Evolutionary conservation across 495 filamentous ascomycete species (phyloP).

Genomic region (Penicillium goetzii): DNA sequence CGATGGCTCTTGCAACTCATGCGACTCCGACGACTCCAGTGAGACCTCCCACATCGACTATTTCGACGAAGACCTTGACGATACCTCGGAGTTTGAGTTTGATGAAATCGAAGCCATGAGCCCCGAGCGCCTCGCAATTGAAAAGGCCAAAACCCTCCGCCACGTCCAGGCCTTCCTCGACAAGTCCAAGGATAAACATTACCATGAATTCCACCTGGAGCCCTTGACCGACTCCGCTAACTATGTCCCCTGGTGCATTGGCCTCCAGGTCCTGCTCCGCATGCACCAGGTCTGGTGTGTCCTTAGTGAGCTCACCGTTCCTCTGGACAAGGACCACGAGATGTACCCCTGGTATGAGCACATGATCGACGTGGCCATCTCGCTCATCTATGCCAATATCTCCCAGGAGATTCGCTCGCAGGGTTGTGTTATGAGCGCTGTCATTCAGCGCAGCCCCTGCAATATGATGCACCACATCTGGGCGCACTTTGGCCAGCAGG

Average conservation of each 20-base stretch:
- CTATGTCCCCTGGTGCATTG: background rate
- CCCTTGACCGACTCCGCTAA: background rate
- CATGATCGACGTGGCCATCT: conserved; percentile 15
- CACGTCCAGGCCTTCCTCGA: conserved; percentile 16
- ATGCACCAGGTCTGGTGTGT: conserved; percentile 22
- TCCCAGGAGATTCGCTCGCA: conserved; percentile 10
- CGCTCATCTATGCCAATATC: conserved; percentile 16
- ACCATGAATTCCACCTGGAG: conserved; percentile 3
- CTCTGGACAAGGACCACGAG: background rate
- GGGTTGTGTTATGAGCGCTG: conserved; percentile 1
- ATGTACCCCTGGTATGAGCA: conserved; percentile 15
- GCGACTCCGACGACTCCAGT: background rate
- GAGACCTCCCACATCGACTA: background rate
- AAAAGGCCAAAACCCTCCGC: conserved; percentile 6
- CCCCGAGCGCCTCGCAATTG: background rate
- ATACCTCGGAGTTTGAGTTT: background rate
- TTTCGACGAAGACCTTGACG: background rate
- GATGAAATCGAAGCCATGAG: background rate
- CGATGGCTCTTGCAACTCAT: background rate
- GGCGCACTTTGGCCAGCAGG: conserved; percentile 9
- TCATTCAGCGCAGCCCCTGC: background rate
- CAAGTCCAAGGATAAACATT: conserved; percentile 18
- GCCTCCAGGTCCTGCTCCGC: conserved; percentile 10
- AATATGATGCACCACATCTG: conserved; percentile 4
- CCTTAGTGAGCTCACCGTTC: background rate